These are phyloP conservation scores for Eimeria sp. DNA, from an alignment of 169 alveolate genomes.

Conservation along the genomic window DNA sequence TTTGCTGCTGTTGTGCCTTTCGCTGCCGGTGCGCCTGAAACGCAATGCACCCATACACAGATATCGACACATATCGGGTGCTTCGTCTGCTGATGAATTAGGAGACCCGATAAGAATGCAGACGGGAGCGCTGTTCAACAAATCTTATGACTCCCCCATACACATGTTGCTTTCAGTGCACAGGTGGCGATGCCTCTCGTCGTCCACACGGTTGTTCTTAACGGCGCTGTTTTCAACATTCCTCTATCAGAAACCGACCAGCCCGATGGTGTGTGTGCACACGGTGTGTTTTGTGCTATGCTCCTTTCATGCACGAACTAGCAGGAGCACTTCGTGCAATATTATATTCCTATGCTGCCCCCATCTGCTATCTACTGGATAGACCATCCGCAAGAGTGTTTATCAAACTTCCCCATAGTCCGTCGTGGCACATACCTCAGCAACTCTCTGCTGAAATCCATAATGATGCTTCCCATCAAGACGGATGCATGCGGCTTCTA, in stretches of 20 bases:
- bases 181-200: background rate
- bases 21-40: slow-evolving; percentile 21
- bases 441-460: slow-evolving; percentile 35
- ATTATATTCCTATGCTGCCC: background rate
- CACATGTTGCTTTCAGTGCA: background rate
- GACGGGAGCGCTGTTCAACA: background rate
- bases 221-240: background rate
- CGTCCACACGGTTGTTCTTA: background rate
- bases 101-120: background rate
- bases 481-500: slow-evolving; percentile 50
- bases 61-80: background rate
- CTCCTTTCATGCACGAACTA: background rate
- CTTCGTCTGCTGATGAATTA: background rate
- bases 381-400: background rate
- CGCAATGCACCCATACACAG: background rate
- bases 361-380: background rate
- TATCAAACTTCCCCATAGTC: background rate
- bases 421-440: slow-evolving; percentile 1
- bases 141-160: background rate
- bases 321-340: background rate
- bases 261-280: background rate
- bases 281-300: no score
- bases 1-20: slow-evolving; percentile 34
- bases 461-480: slow-evolving; percentile 19
- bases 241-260: background rate